Percentiles rank a stretch among this genome's conserved stretches.
Conservation (phyloP, 306 rosid genomes). For the Lablab purpureus region DNA sequence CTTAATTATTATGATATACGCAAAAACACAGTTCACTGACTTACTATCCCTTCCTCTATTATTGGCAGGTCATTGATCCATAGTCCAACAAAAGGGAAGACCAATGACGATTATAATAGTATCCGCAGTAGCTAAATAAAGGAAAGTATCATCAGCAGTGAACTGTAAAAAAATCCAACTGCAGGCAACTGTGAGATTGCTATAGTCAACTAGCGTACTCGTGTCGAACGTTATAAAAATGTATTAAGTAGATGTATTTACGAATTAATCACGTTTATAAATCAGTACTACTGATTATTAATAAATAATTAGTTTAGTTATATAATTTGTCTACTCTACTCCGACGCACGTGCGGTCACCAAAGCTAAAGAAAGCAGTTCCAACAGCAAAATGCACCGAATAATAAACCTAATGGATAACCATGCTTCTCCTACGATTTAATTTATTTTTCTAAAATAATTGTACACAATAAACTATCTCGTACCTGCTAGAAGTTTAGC, state of each 20-base stretch:
- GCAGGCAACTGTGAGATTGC: constrained; percentile 31
- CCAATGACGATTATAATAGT: constrained; percentile 3
- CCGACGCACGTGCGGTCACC: neutral
- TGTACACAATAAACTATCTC: neutral
- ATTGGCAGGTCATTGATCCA: constrained; percentile 52
- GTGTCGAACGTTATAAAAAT: neutral
- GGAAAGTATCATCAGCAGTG: constrained; percentile 17
- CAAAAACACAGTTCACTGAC: constrained; percentile 26
- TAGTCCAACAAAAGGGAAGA: constrained; percentile 29
- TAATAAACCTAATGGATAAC: neutral
- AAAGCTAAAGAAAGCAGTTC: neutral
- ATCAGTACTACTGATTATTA: constrained; percentile 24
- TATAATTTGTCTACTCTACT: neutral
- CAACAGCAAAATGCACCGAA: neutral
- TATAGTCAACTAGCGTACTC: neutral
- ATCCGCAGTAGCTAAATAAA: constrained; percentile 35
- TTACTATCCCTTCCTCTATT: neutral
- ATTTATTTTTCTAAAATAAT: neutral
- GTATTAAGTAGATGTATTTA: constrained; percentile 21
- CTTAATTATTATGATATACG: neutral
- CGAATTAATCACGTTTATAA: constrained; percentile 23
- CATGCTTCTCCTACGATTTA: neutral
- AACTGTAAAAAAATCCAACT: constrained; percentile 8
- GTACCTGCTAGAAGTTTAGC: neutral
- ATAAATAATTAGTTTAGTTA: constrained; percentile 23